These are phyloP conservation scores for Cystoisospora suis DNA, from an alignment of 169 alveolate species.

Conservation along the genomic window DNA sequence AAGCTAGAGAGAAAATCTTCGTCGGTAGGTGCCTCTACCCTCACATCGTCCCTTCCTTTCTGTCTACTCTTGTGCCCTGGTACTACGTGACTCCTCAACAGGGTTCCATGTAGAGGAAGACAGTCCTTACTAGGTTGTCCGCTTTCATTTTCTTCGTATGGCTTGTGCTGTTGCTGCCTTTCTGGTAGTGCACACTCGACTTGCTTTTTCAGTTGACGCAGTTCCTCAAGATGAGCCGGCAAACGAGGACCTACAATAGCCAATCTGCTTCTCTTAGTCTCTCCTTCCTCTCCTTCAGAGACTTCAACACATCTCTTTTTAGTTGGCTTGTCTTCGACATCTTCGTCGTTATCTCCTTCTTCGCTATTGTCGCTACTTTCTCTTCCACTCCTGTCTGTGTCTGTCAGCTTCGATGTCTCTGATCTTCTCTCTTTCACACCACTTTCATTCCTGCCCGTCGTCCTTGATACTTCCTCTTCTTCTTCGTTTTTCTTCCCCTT, in stretches of 20 bases:
- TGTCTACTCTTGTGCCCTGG: neutral
- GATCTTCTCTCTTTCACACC: no score
- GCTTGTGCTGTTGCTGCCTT: neutral
- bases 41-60: neutral
- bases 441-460: no score
- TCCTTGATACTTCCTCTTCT: no score
- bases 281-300: neutral
- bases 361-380: neutral
- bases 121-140: neutral
- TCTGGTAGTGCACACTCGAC: neutral
- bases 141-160: neutral
- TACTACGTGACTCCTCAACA: no score
- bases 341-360: neutral
- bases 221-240: slow-evolving; percentile 18
- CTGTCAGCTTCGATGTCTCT: no score
- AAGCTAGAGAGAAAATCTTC: no score
- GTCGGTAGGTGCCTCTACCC: no score
- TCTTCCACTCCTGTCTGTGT: no score
- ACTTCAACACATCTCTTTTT: no score
- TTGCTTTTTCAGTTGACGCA: neutral
- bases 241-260: neutral
- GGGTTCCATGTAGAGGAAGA: no score
- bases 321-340: no score
- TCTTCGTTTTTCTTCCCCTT: no score
- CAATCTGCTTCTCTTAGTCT: neutral